Base-by-base conservation (phyloP, 2,329 filamentous ascomycete genomes). In the Colletotrichum sidae region DNA sequence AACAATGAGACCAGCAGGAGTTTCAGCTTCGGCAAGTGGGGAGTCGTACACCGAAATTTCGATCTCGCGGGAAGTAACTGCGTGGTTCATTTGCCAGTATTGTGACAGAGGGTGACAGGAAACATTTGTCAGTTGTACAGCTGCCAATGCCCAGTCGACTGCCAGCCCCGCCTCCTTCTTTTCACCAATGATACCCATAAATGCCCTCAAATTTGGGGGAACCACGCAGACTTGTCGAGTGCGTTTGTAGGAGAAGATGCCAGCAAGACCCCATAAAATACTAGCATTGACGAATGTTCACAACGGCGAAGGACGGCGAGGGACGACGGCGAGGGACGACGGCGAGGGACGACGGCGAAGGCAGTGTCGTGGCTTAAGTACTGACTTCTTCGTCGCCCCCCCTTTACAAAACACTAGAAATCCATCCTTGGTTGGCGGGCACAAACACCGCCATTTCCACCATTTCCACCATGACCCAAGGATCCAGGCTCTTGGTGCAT, bases 21-120 rank as follows among this genome's bases (percentile, higher is more conserved):
- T 54, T 84, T 83, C 7, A 84, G 73, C 35, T 75, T 70, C 4
- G 83, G 69, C 0, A 84, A 70, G 71, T 83, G 80, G 0, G 76
- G 72, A 2, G 74, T 72, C 8, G 75, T 73, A 58, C 77, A 83
- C 82, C 82, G 84, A n/a, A 74, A 74, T 73, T 73, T 75, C 25
- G 74, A 69, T 55, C 80, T 74, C n/a, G 76, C 56, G 12, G 81
- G 81, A 2, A 84, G 72, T 3, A 83, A 72, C 71, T 74, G 37
- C 34, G 54, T 15, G 8, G 13, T 11, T 33, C 3, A 2, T 4
- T 1, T 4, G 38, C 53, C 17, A 39, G 13, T 55, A 11, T 13
- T 1, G 6, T 10, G 15, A 10, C 12, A 39, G 17, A 8, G 7
- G 8, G 11, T 9, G 34, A 17, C 2, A 25, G 34, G 11, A 11